These are phyloP conservation scores for Urtica urens DNA, from an alignment of 306 rosid genomes.

Conservation along the genomic window DNA sequence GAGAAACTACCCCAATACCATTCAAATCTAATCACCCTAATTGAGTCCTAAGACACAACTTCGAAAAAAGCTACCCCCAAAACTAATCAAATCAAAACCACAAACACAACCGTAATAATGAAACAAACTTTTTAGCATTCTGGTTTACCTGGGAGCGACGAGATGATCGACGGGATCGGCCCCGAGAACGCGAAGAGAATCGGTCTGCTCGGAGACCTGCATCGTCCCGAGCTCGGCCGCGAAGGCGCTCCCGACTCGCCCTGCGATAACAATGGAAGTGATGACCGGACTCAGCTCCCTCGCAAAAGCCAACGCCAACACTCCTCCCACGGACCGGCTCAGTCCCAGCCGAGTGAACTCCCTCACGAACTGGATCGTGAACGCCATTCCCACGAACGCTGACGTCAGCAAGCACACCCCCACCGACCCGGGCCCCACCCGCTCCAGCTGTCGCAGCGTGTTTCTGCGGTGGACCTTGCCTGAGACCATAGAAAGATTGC, in stretches of 20 bases:
- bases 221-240: slow-evolving; percentile 98
- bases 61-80: too few species aligned
- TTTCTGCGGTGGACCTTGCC: slow-evolving; percentile 84
- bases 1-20: too few species aligned
- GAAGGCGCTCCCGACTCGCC: slow-evolving; percentile 90
- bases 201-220: slow-evolving; percentile 98
- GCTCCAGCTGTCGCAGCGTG: slow-evolving; percentile 77
- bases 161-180: slow-evolving; percentile 85
- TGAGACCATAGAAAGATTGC: too few species aligned
- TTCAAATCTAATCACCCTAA: too few species aligned
- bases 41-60: too few species aligned
- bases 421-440: slow-evolving; percentile 87
- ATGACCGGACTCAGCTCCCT: slow-evolving; percentile 95
- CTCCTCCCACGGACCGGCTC: slow-evolving; percentile 93
- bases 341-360: slow-evolving; percentile 87
- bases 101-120: too few species aligned
- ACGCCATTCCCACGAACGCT: slow-evolving; percentile 98
- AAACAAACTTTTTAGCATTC: too few species aligned
- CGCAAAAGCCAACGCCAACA: slow-evolving; percentile 83
- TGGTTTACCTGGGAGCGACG: too few species aligned
- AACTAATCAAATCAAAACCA: too few species aligned
- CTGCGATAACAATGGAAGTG: slow-evolving; percentile 86
- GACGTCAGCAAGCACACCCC: slow-evolving; percentile 93
- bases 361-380: slow-evolving; percentile 84
- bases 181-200: slow-evolving; percentile 83